Evolutionary conservation across 345 rosid genomes (phyloP).

Genomic region (Odontarrhena argentea): DNA sequence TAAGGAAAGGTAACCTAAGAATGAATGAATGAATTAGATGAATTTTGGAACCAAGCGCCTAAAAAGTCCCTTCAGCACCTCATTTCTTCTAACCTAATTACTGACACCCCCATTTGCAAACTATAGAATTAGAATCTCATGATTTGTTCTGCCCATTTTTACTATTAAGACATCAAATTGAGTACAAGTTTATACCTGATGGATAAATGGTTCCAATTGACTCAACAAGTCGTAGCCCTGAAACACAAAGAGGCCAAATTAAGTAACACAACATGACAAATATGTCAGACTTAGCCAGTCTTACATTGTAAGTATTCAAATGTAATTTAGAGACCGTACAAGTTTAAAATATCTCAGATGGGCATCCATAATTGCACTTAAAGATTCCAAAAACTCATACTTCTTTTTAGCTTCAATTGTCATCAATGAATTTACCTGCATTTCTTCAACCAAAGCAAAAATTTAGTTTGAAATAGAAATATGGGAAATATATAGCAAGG

Average conservation of each 20-base stretch:
- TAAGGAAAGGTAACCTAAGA: neutral
- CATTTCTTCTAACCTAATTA: neutral
- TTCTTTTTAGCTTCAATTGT: conserved; percentile 86
- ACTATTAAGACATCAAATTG: neutral
- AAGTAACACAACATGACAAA: conserved; percentile 11
- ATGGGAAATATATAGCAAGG: conserved; percentile 4
- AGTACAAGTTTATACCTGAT: conserved; percentile 59
- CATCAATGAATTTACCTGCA: conserved; percentile 82
- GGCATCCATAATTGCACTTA: conserved; percentile 92
- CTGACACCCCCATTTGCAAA: neutral
- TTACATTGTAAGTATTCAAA: conserved; percentile 25
- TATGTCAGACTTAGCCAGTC: conserved; percentile 13
- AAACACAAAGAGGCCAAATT: conserved; percentile 34
- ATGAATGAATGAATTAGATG: neutral
- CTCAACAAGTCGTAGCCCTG: conserved; percentile 81
- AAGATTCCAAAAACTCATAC: conserved; percentile 87
- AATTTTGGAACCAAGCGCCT: neutral
- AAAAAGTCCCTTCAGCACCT: neutral
- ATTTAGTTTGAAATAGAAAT: conserved; percentile 37
- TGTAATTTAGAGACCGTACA: conserved; percentile 43
- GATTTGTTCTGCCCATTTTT: neutral
- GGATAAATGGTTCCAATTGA: conserved; percentile 84
- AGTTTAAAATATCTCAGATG: conserved; percentile 89
- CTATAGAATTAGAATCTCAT: neutral
- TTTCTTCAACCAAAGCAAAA: conserved; percentile 54